phyloP scores from a whole-genome alignment of 2,329 filamentous ascomycete genomes.

The Talaromyces funiculosus region DNA sequence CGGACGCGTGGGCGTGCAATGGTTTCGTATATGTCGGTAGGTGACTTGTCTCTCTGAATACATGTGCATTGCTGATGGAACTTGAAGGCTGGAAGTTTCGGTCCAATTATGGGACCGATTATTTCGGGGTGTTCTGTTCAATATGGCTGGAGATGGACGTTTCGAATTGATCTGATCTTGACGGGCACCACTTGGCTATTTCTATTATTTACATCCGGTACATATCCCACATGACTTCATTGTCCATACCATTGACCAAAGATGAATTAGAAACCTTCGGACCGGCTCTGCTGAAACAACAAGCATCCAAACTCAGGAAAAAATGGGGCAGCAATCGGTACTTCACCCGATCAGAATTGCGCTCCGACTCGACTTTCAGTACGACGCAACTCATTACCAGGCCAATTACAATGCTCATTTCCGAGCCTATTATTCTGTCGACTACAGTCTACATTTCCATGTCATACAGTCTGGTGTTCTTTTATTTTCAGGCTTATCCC shows the following conservation, averaged over 20 bases:
- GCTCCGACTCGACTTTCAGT: conserved; percentile 54
- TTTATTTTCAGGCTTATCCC: conserved; percentile 72
- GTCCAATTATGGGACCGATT: conserved; percentile 30
- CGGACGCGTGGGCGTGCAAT: conserved; percentile 15
- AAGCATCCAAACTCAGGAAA: neutral
- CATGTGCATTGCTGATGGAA: neutral
- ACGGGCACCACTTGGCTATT: conserved; percentile 34
- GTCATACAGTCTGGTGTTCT: conserved; percentile 63
- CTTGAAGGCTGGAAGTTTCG: conserved; percentile 17
- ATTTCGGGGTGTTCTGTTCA: conserved; percentile 32
- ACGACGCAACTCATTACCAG: conserved; percentile 65
- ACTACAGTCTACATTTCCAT: conserved; percentile 66
- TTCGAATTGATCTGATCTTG: conserved; percentile 58
- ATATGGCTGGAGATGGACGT: conserved; percentile 35
- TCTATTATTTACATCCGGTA: conserved; percentile 5
- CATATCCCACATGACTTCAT: conserved; percentile 21
- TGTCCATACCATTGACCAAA: neutral
- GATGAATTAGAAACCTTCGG: conserved; percentile 3
- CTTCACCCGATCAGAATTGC: conserved; percentile 58
- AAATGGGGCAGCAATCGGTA: conserved; percentile 18
- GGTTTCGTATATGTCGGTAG: conserved; percentile 28
- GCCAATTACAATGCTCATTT: conserved; percentile 65
- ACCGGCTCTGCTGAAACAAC: conserved; percentile 1
- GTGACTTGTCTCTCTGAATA: neutral
- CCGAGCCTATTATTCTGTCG: conserved; percentile 67